Percentiles rank a stretch among this genome's conserved stretches.
Conservation (phyloP, 2,329 filamentous ascomycete genomes). For the Aspergillus tamarii region DNA sequence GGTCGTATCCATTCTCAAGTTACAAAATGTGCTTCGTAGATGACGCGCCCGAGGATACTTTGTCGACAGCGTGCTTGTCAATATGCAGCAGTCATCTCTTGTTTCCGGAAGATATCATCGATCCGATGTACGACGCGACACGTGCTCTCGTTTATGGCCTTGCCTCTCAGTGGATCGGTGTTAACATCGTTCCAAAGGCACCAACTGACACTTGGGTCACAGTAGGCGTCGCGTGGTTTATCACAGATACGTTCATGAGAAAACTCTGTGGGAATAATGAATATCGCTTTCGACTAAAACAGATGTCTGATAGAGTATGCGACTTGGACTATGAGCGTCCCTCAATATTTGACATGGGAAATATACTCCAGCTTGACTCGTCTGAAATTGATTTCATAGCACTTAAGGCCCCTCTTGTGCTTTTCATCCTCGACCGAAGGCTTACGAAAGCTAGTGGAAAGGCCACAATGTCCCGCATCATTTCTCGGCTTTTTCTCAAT, state of each 20-base stretch:
- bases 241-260: constrained; percentile 91
- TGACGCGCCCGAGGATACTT: constrained; percentile 75
- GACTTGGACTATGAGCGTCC: constrained; percentile 81
- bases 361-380: constrained; percentile 74
- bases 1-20: constrained; percentile 85
- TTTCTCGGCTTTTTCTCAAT: constrained; percentile 82
- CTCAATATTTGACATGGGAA: constrained; percentile 78
- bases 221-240: constrained; percentile 88
- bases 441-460: constrained; percentile 86
- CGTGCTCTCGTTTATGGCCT: constrained; percentile 80
- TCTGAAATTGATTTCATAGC: constrained; percentile 90
- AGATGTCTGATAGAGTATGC: constrained; percentile 78
- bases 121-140: constrained; percentile 80
- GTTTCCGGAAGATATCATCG: constrained; percentile 81
- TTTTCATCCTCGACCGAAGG: constrained; percentile 91
- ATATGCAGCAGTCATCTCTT: constrained; percentile 86
- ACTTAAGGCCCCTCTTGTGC: constrained; percentile 84
- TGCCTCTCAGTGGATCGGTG: constrained; percentile 90
- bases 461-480: constrained; percentile 79
- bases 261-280: constrained; percentile 92
- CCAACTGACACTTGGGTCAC: constrained; percentile 85
- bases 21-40: constrained; percentile 96
- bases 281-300: constrained; percentile 87
- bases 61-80: constrained; percentile 79
- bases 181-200: constrained; percentile 85